phyloP scores from a whole-genome alignment of 768 basidiomycete species.

The Tulasnella sp. region DNA sequence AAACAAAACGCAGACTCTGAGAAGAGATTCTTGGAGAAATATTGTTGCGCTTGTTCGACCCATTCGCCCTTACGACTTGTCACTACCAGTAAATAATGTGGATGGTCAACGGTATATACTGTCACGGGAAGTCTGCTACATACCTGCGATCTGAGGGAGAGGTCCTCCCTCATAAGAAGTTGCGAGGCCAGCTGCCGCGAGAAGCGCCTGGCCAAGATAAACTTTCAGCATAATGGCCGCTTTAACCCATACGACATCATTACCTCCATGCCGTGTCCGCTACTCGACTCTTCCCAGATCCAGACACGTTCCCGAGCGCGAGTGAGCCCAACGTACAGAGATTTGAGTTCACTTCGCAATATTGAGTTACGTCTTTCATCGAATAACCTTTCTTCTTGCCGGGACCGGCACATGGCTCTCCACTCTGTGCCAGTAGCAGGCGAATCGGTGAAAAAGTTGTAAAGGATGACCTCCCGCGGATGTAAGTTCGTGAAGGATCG shows the following conservation, averaged over 20 bases:
- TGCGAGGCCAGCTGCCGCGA: not conserved
- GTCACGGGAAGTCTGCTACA: not conserved
- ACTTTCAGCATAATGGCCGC: not conserved
- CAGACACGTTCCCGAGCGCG: slow-evolving; percentile 22
- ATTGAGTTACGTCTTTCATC: not conserved
- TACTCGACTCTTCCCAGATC: slow-evolving; percentile 22
- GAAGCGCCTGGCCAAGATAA: not conserved
- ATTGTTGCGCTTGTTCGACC: not conserved
- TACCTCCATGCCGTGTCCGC: slow-evolving; percentile 16
- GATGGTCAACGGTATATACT: not conserved
- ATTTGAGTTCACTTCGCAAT: slow-evolving; percentile 26
- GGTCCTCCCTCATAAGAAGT: not conserved
- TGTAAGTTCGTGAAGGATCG: not conserved
- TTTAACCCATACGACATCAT: not conserved
- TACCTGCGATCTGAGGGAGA: slow-evolving; percentile 11
- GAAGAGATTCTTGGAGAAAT: slow-evolving; percentile 9
- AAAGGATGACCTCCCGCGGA: slow-evolving; percentile 55
- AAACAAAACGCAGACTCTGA: slow-evolving; percentile 11
- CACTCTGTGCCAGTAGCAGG: slow-evolving; percentile 49
- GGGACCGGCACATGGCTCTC: slow-evolving; percentile 42
- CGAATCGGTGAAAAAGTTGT: slow-evolving; percentile 72
- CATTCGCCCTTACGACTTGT: not conserved
- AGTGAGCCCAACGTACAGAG: slow-evolving; percentile 26
- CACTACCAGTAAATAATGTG: not conserved
- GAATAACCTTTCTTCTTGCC: not conserved